These are phyloP conservation scores for Paxillus rubicundulus DNA, from an alignment of 768 basidiomycete genomes.

Conservation along the genomic window DNA sequence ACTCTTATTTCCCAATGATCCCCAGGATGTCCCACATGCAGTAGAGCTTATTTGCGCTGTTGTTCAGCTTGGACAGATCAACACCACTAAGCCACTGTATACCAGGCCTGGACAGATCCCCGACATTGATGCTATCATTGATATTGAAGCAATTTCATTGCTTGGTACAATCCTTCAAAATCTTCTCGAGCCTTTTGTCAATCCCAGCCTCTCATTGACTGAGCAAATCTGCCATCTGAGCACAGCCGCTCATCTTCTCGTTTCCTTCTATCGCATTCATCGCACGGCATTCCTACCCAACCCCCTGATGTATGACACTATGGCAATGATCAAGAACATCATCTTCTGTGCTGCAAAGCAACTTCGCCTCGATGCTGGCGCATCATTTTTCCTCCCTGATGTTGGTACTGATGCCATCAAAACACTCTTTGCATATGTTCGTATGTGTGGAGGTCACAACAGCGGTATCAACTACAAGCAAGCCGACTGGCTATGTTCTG, in stretches of 20 bases:
- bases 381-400: slow-evolving; percentile 20
- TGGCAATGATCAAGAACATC: slow-evolving; percentile 30
- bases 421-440: background rate
- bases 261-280: background rate
- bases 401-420: slow-evolving; percentile 15
- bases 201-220: background rate
- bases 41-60: slow-evolving; percentile 24
- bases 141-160: background rate
- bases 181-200: background rate
- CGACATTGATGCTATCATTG: background rate
- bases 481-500: background rate
- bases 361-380: slow-evolving; percentile 13
- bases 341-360: slow-evolving; percentile 9
- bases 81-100: background rate
- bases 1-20: slow-evolving; percentile 27
- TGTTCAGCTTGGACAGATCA: background rate
- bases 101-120: background rate
- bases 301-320: slow-evolving; percentile 14
- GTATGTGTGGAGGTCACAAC: no score
- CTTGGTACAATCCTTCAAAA: background rate
- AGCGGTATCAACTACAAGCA: background rate
- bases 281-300: background rate
- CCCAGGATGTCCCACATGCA: slow-evolving; percentile 33
- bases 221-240: background rate
- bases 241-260: background rate